Evolutionary conservation across 495 filamentous ascomycete species (phyloP), one percentile per base, ranked within the genome.

Genomic region (Neurospora sp.): DNA sequence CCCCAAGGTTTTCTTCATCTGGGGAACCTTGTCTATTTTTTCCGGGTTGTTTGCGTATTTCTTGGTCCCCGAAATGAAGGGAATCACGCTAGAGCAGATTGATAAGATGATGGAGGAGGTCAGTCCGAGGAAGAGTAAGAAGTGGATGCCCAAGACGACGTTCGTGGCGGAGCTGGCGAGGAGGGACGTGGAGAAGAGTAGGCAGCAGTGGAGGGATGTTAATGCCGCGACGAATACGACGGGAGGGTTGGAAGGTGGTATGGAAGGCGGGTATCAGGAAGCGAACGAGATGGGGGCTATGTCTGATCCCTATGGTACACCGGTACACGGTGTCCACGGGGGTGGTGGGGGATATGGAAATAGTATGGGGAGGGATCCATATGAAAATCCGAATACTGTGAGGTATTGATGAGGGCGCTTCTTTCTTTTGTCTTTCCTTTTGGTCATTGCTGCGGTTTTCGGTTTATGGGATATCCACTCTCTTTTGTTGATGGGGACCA

Each of bases 101-200:
- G 92, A 96, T 81, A 87, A 87, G 81, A 94, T 95, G 93, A 86
- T 96, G 84, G 93, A 93, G 79, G 91, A 94, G 83, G 86, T 87
- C 2, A 91, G 85, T 8, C 90, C 93, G 22, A 79, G 89, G 8
- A 89, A 84, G 37, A 92, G 90, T 53, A 77, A 82, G 72, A 87
- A 84, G 72, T 94, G 93, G 93, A 84, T 81, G 75, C 90, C 91
- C 8, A 88, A 88, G 75, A 84, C 83, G 40, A 95, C 92, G 31
- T 94, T 90, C 77, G 91, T 90, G 8, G 78, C 84, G 35, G 75
- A 79, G 75, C 78, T 80, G 79, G 79, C 42, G 27, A 44, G 42
- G 10, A 12, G 42, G 8, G 22, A 71, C 4, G 42, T 17, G 0
- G 70, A 71, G 8, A 71, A 71, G 53, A 61, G 53, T 8, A 61